Percentiles rank a stretch among this genome's conserved stretches.
Conservation (phyloP, 441 rosid genomes). For the Populus hybrid region DNA sequence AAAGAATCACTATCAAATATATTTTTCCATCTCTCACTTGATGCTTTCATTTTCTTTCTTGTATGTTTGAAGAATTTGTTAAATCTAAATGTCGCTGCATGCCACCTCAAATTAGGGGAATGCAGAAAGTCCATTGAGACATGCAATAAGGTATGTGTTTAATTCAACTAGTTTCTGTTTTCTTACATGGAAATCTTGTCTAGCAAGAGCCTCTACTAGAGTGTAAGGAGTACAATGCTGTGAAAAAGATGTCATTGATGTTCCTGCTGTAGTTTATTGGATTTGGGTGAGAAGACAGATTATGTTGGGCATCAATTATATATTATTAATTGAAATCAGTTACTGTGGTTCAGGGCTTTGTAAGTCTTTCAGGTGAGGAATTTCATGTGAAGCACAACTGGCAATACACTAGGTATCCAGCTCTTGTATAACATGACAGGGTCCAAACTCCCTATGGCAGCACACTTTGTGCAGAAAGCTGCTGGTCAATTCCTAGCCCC, state of each 20-base stretch:
- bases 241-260: not conserved
- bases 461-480: not conserved
- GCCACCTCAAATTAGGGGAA: slow-evolving; percentile 89
- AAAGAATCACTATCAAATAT: not conserved
- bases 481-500: not conserved
- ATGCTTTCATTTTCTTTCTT: slow-evolving; percentile 4
- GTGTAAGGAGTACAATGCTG: slow-evolving; percentile 29
- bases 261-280: not conserved
- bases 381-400: not conserved
- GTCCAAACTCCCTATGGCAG: slow-evolving; percentile 1
- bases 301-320: not conserved
- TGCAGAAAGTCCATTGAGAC: slow-evolving; percentile 83
- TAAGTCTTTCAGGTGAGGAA: not conserved
- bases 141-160: slow-evolving; percentile 73
- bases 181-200: not conserved
- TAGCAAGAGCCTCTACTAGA: not conserved
- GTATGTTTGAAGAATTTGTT: slow-evolving; percentile 57
- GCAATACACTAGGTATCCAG: not conserved
- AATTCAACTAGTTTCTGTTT: not conserved
- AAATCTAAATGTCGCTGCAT: slow-evolving; percentile 90
- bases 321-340: not conserved
- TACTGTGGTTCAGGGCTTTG: not conserved
- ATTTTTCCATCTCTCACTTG: not conserved
- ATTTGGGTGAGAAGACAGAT: not conserved
- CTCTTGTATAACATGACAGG: not conserved